Conservation (phyloP, 2,329 filamentous ascomycete genomes). For the Diaporthe sp. region DNA sequence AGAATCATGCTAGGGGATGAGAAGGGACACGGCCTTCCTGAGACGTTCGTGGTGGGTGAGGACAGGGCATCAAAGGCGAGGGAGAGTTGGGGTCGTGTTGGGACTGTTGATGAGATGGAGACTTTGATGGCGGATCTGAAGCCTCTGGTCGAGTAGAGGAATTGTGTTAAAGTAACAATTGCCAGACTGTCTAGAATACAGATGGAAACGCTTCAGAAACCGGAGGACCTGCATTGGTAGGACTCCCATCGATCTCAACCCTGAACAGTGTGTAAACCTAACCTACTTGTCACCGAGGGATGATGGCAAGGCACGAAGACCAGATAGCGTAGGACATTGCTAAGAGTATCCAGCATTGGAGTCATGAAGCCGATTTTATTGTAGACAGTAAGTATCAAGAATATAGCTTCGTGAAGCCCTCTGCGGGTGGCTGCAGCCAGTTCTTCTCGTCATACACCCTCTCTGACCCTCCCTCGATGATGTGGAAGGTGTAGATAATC, state of each 20-base stretch:
- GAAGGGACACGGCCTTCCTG: conserved; percentile 60
- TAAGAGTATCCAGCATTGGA: neutral
- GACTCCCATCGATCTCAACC: neutral
- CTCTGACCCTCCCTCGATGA: conserved; percentile 82
- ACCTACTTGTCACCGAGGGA: neutral
- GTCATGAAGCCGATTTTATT: neutral
- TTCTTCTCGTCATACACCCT: conserved; percentile 87
- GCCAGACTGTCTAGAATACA: neutral
- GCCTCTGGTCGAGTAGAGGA: neutral
- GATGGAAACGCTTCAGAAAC: neutral
- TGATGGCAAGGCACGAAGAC: neutral
- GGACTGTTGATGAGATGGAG: conserved; percentile 42
- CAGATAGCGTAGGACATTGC: neutral
- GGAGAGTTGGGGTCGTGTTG: conserved; percentile 37
- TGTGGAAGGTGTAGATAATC: conserved; percentile 97
- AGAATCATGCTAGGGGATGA: conserved; percentile 65
- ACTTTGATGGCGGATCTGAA: conserved; percentile 38
- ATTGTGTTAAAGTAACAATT: too few species aligned
- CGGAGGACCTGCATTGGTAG: neutral
- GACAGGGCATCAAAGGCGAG: conserved; percentile 48
- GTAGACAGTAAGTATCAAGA: conserved; percentile 45
- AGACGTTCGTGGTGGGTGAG: conserved; percentile 56
- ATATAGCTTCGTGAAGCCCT: conserved; percentile 82
- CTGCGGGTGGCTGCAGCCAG: conserved; percentile 89
- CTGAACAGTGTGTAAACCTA: too few species aligned